phyloP scores from a whole-genome alignment of 2,329 filamentous ascomycete species.

The Pestalotiopsis sp. region DNA sequence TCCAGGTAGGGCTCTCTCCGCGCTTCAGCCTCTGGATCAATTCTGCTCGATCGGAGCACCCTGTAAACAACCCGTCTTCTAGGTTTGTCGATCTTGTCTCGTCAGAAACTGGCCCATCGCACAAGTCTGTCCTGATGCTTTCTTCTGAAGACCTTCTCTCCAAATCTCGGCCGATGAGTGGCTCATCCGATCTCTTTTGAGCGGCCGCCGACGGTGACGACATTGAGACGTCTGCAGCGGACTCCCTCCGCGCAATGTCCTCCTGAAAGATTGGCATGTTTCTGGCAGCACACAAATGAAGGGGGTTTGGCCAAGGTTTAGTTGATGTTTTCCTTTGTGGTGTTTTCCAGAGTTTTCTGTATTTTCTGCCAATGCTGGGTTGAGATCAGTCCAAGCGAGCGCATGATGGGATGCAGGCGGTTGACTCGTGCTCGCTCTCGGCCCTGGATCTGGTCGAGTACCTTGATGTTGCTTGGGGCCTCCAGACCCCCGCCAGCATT shows the following conservation, averaged over 20 bases:
- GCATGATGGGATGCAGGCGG: conserved; percentile 4
- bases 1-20: conserved; percentile 76
- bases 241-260: conserved; percentile 44
- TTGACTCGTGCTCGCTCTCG: conserved; percentile 18
- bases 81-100: conserved; percentile 38
- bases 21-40: conserved; percentile 85
- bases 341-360: conserved; percentile 12
- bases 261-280: conserved; percentile 63
- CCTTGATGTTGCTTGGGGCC: neutral
- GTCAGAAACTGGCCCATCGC: conserved; percentile 58
- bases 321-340: neutral
- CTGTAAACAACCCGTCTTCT: conserved; percentile 28
- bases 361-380: conserved; percentile 2
- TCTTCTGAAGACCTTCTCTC: conserved; percentile 56
- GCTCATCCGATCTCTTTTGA: conserved; percentile 6
- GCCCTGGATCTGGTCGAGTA: conserved; percentile 16
- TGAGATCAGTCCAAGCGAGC: neutral
- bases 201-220: conserved; percentile 25
- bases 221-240: conserved; percentile 26
- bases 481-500: neutral
- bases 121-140: conserved; percentile 63
- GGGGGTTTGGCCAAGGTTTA: neutral
- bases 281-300: conserved; percentile 16
- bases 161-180: conserved; percentile 15
- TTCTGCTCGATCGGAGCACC: conserved; percentile 68